Percentiles rank a stretch among this genome's conserved stretches.
These are phyloP conservation scores for Zoysia pacifica DNA, from an alignment of 176 grass and related monocot genomes.

Conservation along the genomic window DNA sequence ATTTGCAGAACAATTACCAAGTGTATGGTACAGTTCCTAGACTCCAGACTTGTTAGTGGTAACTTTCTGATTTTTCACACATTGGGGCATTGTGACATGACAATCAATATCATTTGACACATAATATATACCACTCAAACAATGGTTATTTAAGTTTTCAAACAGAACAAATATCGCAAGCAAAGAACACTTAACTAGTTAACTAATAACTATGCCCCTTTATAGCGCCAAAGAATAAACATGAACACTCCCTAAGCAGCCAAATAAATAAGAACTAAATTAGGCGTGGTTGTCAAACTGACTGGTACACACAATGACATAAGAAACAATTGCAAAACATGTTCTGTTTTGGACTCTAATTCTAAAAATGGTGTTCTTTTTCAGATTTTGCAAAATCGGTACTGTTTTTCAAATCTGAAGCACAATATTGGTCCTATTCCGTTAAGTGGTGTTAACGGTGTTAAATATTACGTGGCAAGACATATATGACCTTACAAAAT, in stretches of 20 bases:
- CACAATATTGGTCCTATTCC: too few relatives aligned
- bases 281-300: conserved; percentile 10
- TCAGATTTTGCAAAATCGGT: too few relatives aligned
- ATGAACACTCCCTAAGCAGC: background rate
- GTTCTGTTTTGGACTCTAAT: too few relatives aligned
- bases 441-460: too few relatives aligned
- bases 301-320: conserved; percentile 7
- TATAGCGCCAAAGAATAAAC: background rate
- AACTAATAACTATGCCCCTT: background rate
- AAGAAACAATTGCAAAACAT: background rate
- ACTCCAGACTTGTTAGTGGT: background rate
- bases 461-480: too few relatives aligned
- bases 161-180: background rate
- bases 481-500: too few relatives aligned
- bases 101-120: background rate
- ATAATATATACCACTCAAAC: conserved; percentile 14
- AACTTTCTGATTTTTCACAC: conserved; percentile 12
- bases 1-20: background rate
- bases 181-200: background rate
- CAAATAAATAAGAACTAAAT: conserved; percentile 18
- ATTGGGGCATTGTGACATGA: background rate
- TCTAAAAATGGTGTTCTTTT: too few relatives aligned
- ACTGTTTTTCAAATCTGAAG: too few relatives aligned
- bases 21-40: background rate
- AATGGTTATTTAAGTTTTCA: background rate